A percentile compares a stretch with the other conserved stretches of the same genome.
Evolutionary conservation across 768 basidiomycete genomes (phyloP).

Genomic region (Lanmaoa pseudosensibilis): DNA sequence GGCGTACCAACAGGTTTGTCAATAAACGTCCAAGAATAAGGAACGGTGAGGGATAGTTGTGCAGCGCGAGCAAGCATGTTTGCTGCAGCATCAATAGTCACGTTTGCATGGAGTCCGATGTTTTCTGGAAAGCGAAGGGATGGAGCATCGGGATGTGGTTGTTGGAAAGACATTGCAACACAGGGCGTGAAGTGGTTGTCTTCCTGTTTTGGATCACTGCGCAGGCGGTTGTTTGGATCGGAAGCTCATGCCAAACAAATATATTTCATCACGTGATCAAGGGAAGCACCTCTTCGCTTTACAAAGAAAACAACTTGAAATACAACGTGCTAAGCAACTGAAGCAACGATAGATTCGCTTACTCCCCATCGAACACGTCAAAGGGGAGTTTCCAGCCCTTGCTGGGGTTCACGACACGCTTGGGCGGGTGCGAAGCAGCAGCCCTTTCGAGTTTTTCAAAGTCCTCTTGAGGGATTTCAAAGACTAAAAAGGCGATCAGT

Average conservation of each 20-base stretch:
- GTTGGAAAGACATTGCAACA: slow-evolving; percentile 35
- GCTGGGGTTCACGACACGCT: slow-evolving; percentile 59
- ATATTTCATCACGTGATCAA: slow-evolving; percentile 6
- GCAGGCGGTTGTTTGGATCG: slow-evolving; percentile 31
- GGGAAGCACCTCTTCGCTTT: background rate
- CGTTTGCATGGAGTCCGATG: slow-evolving; percentile 53
- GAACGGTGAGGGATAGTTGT: slow-evolving; percentile 52
- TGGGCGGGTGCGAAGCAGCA: slow-evolving; percentile 49
- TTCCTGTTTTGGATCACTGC: slow-evolving; percentile 13
- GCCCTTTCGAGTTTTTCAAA: slow-evolving; percentile 43
- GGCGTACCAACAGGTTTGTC: slow-evolving; percentile 72
- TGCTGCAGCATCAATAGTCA: slow-evolving; percentile 58
- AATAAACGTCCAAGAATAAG: slow-evolving; percentile 72
- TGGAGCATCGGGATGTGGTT: slow-evolving; percentile 57
- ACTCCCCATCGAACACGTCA: slow-evolving; percentile 60
- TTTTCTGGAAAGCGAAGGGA: slow-evolving; percentile 73
- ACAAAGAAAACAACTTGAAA: background rate
- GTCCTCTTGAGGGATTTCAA: slow-evolving; percentile 37
- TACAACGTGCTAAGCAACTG: background rate
- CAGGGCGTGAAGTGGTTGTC: background rate
- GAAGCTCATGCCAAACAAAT: slow-evolving; percentile 31
- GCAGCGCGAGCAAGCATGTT: slow-evolving; percentile 63
- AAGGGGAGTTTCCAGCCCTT: slow-evolving; percentile 57
- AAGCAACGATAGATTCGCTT: background rate
- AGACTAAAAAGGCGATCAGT: slow-evolving; percentile 21